A percentile compares a stretch with the other conserved stretches of the same genome.
Conservation (phyloP, 2,329 filamentous ascomycete species). For the Cadophora sp. region DNA sequence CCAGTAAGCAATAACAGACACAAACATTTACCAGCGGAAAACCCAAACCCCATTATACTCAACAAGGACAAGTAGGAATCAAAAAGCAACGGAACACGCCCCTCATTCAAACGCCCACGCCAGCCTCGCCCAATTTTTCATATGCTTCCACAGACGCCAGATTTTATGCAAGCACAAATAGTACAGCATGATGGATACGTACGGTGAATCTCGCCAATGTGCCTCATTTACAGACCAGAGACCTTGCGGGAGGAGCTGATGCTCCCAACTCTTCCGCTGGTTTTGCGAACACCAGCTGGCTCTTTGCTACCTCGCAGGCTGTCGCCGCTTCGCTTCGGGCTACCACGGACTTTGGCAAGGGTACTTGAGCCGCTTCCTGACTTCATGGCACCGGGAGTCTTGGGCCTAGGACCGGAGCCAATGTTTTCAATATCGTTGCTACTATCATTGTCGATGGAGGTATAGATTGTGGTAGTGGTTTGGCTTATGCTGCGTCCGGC, state of each 20-base stretch:
- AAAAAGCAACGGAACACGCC: slow-evolving; percentile 20
- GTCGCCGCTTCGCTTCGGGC: slow-evolving; percentile 61
- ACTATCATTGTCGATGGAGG: slow-evolving; percentile 69
- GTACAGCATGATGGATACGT: slow-evolving; percentile 32
- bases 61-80: slow-evolving; percentile 22
- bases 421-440: slow-evolving; percentile 77
- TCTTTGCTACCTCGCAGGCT: slow-evolving; percentile 58
- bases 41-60: slow-evolving; percentile 24
- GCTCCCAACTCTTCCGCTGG: slow-evolving; percentile 69
- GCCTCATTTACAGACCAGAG: slow-evolving; percentile 42
- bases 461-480: slow-evolving; percentile 72
- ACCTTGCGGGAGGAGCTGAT: slow-evolving; percentile 50
- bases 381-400: slow-evolving; percentile 62
- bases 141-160: slow-evolving; percentile 33
- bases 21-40: slow-evolving; percentile 9
- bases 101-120: slow-evolving; percentile 27
- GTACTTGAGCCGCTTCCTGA: slow-evolving; percentile 56
- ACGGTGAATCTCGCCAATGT: slow-evolving; percentile 12
- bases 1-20: slow-evolving; percentile 17
- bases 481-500: slow-evolving; percentile 68
- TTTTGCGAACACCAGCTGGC: slow-evolving; percentile 65
- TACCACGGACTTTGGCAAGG: slow-evolving; percentile 67
- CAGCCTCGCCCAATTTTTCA: slow-evolving; percentile 25
- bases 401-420: slow-evolving; percentile 54
- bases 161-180: slow-evolving; percentile 40